These are phyloP conservation scores for Luffa acutangula DNA, from an alignment of 306 rosid species.

Conservation along the genomic window DNA sequence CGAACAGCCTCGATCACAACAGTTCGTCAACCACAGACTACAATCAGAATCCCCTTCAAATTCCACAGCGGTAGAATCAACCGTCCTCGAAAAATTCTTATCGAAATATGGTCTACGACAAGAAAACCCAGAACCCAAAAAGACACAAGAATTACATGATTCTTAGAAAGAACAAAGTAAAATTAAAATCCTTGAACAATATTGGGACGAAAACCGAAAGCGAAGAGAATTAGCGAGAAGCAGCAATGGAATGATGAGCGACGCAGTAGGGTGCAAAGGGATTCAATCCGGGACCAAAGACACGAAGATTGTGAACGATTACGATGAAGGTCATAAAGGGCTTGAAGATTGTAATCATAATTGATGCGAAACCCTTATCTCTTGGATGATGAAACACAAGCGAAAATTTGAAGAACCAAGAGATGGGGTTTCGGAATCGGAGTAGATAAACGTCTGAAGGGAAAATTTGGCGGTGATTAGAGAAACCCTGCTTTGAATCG, in stretches of 20 bases:
- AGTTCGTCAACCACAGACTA: background rate
- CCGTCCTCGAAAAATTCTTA: background rate
- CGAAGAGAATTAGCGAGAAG: conserved; percentile 49
- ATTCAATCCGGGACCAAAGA: conserved; percentile 95
- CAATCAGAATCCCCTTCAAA: background rate
- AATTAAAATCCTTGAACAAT: background rate
- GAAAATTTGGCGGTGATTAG: background rate
- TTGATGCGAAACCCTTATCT: conserved; percentile 18
- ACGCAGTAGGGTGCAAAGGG: conserved; percentile 78
- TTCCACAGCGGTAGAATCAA: background rate
- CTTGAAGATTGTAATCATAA: conserved; percentile 30
- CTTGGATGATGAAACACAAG: background rate
- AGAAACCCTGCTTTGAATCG: conserved; percentile 31
- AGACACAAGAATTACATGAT: conserved; percentile 27
- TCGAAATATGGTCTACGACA: background rate
- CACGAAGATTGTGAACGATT: conserved; percentile 61
- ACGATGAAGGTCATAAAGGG: conserved; percentile 21
- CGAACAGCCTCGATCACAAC: background rate
- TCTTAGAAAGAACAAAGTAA: background rate
- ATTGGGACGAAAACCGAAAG: background rate
- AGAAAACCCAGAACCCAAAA: conserved; percentile 4
- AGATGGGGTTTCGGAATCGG: background rate
- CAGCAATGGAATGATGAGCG: conserved; percentile 43
- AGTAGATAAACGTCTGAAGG: background rate
- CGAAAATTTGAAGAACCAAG: background rate